Conservation (phyloP, 345 rosid genomes). For the Trapa bicornis region DNA sequence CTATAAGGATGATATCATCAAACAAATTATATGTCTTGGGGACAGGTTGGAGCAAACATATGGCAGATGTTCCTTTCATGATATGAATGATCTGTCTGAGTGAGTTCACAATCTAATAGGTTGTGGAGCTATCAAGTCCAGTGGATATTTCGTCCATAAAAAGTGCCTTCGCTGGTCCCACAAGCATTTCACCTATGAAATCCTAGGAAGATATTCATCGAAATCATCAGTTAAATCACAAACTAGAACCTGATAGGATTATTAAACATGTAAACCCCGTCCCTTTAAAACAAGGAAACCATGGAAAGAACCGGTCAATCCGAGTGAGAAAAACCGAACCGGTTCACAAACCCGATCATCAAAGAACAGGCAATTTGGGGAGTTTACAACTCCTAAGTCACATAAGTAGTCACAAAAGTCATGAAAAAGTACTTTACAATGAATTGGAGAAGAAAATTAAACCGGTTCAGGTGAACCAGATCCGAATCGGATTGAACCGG, state of each 20-base stretch:
- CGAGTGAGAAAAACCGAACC: too few species aligned
- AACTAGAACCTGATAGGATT: neutral
- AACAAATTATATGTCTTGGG: slow-evolving; percentile 69
- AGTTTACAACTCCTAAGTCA: too few species aligned
- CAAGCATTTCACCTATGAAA: slow-evolving; percentile 59
- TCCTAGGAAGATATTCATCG: neutral
- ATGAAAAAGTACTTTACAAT: too few species aligned
- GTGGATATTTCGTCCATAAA: slow-evolving; percentile 78
- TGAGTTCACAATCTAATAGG: slow-evolving; percentile 64
- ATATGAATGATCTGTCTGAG: slow-evolving; percentile 52
- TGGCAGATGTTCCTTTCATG: slow-evolving; percentile 40
- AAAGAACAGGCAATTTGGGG: too few species aligned
- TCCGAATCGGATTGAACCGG: too few species aligned
- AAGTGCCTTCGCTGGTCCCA: slow-evolving; percentile 54
- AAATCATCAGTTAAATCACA: neutral
- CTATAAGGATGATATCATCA: slow-evolving; percentile 58
- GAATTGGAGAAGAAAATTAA: too few species aligned
- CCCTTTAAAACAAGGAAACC: too few species aligned
- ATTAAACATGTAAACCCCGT: too few species aligned
- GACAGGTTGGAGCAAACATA: slow-evolving; percentile 77
- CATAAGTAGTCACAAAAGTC: too few species aligned
- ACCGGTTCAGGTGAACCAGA: too few species aligned
- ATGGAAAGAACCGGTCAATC: too few species aligned
- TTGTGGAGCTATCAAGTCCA: slow-evolving; percentile 78
- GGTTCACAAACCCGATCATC: too few species aligned